These are phyloP conservation scores for Cerrena zonata DNA, from an alignment of 1,284 basidiomycete genomes.

Conservation along the genomic window DNA sequence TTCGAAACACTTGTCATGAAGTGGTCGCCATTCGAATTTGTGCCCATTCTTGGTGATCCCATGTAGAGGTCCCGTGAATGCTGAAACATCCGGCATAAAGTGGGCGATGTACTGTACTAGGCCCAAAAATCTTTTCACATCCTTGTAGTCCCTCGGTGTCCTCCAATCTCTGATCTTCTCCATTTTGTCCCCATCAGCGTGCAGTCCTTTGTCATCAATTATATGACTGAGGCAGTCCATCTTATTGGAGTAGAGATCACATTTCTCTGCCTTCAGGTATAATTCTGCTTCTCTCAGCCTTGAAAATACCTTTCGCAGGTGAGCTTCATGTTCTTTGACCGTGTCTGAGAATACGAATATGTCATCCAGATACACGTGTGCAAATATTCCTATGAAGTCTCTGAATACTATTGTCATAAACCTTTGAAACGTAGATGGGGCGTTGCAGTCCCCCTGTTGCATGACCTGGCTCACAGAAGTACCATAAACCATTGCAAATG, in stretches of 20 bases:
- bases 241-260: too few species aligned
- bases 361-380: conserved; percentile 30
- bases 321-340: conserved; percentile 23
- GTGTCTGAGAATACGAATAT: too few species aligned
- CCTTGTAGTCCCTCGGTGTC: too few species aligned
- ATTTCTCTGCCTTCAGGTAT: too few species aligned
- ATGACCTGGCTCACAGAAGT: conserved; percentile 25
- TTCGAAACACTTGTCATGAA: conserved; percentile 32
- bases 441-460: conserved; percentile 31
- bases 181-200: too few species aligned
- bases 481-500: conserved; percentile 17
- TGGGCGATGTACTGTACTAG: conserved; percentile 35
- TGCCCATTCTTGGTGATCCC: conserved; percentile 13
- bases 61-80: conserved; percentile 22
- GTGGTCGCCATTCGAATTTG: conserved; percentile 20
- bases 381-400: conserved; percentile 23
- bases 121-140: too few species aligned
- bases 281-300: conserved; percentile 13
- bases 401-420: conserved; percentile 29
- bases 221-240: too few species aligned
- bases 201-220: too few species aligned
- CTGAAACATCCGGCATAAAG: conserved; percentile 34
- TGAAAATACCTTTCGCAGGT: conserved; percentile 21
- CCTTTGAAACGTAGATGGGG: too few species aligned
- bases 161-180: too few species aligned